A percentile compares a stretch with the other conserved stretches of the same genome.
phyloP scores from a whole-genome alignment of 1,284 basidiomycete species.

The Ustilago tritici region DNA sequence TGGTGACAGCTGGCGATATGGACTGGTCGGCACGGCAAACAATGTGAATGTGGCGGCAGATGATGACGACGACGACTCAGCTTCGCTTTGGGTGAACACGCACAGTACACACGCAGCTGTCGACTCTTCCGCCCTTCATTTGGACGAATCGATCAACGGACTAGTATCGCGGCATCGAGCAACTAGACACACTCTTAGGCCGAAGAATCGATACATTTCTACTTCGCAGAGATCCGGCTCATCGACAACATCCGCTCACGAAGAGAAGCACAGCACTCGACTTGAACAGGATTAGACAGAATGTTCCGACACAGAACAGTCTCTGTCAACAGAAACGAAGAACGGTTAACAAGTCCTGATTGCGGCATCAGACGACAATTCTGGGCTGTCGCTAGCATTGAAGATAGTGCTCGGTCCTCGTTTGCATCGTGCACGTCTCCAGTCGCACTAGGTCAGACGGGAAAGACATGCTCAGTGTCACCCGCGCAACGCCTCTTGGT shows the following conservation, averaged over 20 bases:
- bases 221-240: too few relatives aligned
- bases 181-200: not conserved
- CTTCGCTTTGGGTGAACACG: not conserved
- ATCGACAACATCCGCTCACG: not conserved
- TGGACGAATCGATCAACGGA: not conserved
- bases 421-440: too few relatives aligned
- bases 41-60: not conserved
- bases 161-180: not conserved
- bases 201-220: not conserved
- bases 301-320: too few relatives aligned
- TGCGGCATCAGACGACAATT: not conserved
- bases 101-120: slow-evolving; percentile 1
- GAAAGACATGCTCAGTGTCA: too few relatives aligned
- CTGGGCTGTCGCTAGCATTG: too few relatives aligned
- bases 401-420: too few relatives aligned
- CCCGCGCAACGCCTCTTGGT: too few relatives aligned
- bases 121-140: not conserved
- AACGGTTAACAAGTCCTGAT: not conserved
- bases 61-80: slow-evolving; percentile 2
- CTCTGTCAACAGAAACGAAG: too few relatives aligned
- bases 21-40: not conserved
- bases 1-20: slow-evolving; percentile 4
- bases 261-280: not conserved
- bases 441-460: too few relatives aligned
- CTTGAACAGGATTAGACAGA: too few relatives aligned